Conservation (phyloP, 2,329 filamentous ascomycete genomes). For the Eutypa lata region DNA sequence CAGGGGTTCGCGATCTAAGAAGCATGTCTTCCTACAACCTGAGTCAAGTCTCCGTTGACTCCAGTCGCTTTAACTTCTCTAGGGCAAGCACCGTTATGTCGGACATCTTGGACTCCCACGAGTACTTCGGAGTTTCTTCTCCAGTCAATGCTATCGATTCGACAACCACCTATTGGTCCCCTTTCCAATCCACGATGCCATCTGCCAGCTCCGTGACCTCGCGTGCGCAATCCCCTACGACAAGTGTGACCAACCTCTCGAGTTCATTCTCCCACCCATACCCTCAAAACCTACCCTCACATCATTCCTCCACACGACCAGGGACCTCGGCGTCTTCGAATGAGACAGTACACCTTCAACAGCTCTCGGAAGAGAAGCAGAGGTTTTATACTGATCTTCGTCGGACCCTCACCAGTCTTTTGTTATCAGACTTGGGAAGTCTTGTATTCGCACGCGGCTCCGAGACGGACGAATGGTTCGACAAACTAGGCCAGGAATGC, state of each 20-base stretch:
- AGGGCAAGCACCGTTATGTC: slow-evolving; percentile 55
- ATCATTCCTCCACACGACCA: slow-evolving; percentile 52
- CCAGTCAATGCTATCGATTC: slow-evolving; percentile 72
- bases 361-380: slow-evolving; percentile 65
- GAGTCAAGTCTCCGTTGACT: slow-evolving; percentile 69
- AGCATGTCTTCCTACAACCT: slow-evolving; percentile 58
- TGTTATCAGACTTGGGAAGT: slow-evolving; percentile 86
- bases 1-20: slow-evolving; percentile 55
- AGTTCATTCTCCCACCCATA: slow-evolving; percentile 45
- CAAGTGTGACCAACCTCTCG: slow-evolving; percentile 57
- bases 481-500: slow-evolving; percentile 62
- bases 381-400: slow-evolving; percentile 76
- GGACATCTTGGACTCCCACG: slow-evolving; percentile 66
- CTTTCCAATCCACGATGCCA: slow-evolving; percentile 68
- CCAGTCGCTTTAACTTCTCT: slow-evolving; percentile 60
- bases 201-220: slow-evolving; percentile 60
- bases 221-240: slow-evolving; percentile 58
- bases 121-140: slow-evolving; percentile 67
- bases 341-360: slow-evolving; percentile 62
- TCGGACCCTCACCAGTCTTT: slow-evolving; percentile 75
- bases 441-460: slow-evolving; percentile 84
- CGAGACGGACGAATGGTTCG: slow-evolving; percentile 89
- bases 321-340: slow-evolving; percentile 66
- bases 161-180: slow-evolving; percentile 83
- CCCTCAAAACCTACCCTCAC: slow-evolving; percentile 40